Evolutionary conservation across 257 asterid species (phyloP).

Genomic region (Capsicum baccatum): DNA sequence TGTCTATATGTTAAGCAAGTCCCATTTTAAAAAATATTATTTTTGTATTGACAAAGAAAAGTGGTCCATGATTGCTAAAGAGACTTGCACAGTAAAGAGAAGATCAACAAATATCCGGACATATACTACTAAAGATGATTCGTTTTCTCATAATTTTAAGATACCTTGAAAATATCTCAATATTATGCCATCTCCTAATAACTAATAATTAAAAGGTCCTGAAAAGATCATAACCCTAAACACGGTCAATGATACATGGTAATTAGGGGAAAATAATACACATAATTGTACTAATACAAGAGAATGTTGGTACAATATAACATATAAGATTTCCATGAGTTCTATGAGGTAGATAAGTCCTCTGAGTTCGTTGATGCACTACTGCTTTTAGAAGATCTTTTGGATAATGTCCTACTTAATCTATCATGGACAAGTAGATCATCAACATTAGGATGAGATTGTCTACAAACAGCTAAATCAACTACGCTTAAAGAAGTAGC

Average conservation of each 20-base stretch:
- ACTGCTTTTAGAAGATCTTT: slow-evolving; percentile 46
- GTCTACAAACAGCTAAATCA: slow-evolving; percentile 44
- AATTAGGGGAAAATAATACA: not conserved
- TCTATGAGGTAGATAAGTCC: not conserved
- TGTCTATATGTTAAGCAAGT: slow-evolving; percentile 84
- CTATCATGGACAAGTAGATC: slow-evolving; percentile 66
- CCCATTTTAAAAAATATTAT: slow-evolving; percentile 89
- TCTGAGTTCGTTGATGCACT: slow-evolving; percentile 6
- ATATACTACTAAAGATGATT: slow-evolving; percentile 1
- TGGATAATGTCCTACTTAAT: slow-evolving; percentile 48
- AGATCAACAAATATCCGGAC: slow-evolving; percentile 6
- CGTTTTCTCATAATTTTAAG: not conserved
- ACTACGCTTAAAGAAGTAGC: slow-evolving; percentile 49
- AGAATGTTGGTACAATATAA: not conserved
- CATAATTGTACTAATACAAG: not conserved
- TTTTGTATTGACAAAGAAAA: slow-evolving; percentile 79
- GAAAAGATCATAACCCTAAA: not conserved
- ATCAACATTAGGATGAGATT: slow-evolving; percentile 44
- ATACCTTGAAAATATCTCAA: not conserved
- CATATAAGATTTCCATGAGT: not conserved
- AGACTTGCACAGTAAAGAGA: slow-evolving; percentile 44
- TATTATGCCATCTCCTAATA: slow-evolving; percentile 6
- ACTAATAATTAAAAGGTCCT: not conserved
- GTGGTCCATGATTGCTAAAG: slow-evolving; percentile 64
- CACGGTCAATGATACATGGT: not conserved